Evolutionary conservation across 1,139 yeast species (phyloP).

Genomic region (Taphrina communis): DNA sequence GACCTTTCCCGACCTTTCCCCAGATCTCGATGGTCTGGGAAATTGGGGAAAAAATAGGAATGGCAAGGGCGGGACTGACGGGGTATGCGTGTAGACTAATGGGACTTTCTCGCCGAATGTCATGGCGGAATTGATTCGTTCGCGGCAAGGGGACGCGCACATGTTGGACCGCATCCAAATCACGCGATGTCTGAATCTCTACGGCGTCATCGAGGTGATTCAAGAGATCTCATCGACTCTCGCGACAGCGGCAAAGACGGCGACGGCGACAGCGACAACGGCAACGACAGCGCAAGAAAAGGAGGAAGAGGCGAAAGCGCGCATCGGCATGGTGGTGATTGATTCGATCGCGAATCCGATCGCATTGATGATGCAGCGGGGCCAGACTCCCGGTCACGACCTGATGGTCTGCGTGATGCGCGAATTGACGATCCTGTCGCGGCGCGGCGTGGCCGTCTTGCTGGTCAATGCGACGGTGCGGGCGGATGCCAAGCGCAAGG

Average conservation of each 20-base stretch:
- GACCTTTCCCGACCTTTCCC: no score
- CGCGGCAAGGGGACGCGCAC: constrained; percentile 11
- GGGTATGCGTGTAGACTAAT: constrained; percentile 6
- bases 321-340: constrained; percentile 40
- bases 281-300: neutral
- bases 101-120: constrained; percentile 23
- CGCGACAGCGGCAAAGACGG: no score
- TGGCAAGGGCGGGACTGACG: constrained; percentile 2
- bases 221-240: constrained; percentile 12
- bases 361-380: constrained; percentile 36
- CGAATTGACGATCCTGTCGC: constrained; percentile 13
- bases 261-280: neutral
- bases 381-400: constrained; percentile 38
- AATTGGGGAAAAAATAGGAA: neutral
- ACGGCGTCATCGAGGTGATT: constrained; percentile 24
- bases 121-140: constrained; percentile 18
- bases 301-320: neutral
- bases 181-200: constrained; percentile 14
- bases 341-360: constrained; percentile 41
- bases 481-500: constrained; percentile 1
- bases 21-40: no score
- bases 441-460: constrained; percentile 22
- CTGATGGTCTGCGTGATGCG: constrained; percentile 30
- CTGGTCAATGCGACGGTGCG: constrained; percentile 35
- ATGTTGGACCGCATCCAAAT: constrained; percentile 25